A percentile compares a stretch with the other conserved stretches of the same genome.
phyloP scores from a whole-genome alignment of 108 stramenopile species.

The Conticribra guillardii region DNA sequence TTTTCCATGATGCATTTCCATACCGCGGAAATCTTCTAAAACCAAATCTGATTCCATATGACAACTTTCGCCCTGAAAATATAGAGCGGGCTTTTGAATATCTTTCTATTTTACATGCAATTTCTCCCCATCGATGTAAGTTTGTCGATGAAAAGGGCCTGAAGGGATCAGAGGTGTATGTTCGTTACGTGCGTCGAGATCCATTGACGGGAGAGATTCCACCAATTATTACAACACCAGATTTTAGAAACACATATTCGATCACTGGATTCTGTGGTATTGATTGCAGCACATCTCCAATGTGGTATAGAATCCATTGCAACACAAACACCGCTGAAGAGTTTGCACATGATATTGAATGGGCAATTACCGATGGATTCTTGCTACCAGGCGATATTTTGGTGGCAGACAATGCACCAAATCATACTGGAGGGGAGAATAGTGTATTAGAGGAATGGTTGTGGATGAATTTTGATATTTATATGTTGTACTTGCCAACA shows the following conservation, averaged over 20 bases:
- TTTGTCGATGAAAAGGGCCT: conserved; percentile 4
- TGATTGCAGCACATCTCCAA: not conserved
- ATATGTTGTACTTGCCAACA: not conserved
- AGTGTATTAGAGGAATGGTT: not conserved
- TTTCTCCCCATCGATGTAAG: not conserved
- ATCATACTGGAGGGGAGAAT: not conserved
- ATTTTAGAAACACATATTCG: not conserved
- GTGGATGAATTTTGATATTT: not conserved
- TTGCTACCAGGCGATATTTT: not conserved
- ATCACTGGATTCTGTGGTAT: conserved; percentile 4
- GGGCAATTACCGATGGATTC: not conserved
- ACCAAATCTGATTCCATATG: not conserved
- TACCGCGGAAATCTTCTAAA: not conserved
- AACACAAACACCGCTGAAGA: not conserved
- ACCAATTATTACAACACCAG: not conserved
- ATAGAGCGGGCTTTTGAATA: not conserved
- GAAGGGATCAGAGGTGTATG: not conserved
- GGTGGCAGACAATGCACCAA: not conserved
- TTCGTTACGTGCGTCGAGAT: not conserved
- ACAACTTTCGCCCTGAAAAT: conserved; percentile 2
- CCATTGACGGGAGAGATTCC: not conserved
- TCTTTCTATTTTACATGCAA: not conserved
- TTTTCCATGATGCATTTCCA: not conserved
- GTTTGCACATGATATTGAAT: not conserved
- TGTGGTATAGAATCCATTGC: not conserved